Evolutionary conservation across 805 yeast species (phyloP).

Genomic region (Kodamaea laetipori): DNA sequence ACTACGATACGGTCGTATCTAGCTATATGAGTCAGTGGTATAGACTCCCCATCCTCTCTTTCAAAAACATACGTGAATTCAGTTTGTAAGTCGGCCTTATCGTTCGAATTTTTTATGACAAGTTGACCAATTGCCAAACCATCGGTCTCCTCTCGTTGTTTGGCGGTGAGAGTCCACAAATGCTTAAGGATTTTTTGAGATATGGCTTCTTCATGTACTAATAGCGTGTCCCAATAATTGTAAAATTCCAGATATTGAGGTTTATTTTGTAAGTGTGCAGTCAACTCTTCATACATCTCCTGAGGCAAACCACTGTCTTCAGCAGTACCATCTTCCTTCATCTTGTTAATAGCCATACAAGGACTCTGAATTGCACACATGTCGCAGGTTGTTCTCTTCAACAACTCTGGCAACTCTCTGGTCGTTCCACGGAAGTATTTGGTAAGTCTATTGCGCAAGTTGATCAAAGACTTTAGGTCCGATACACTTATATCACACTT

Average conservation of each 20-base stretch:
- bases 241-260: slow-evolving; percentile 55
- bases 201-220: slow-evolving; percentile 73
- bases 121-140: slow-evolving; percentile 63
- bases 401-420: slow-evolving; percentile 55
- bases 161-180: slow-evolving; percentile 64
- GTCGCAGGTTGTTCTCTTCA: slow-evolving; percentile 58
- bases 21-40: slow-evolving; percentile 46
- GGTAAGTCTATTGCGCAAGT: slow-evolving; percentile 72
- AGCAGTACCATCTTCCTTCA: slow-evolving; percentile 59
- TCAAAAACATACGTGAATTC: slow-evolving; percentile 52
- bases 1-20: slow-evolving; percentile 66
- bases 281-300: slow-evolving; percentile 49
- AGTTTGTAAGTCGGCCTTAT: slow-evolving; percentile 24
- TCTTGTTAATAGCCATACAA: slow-evolving; percentile 67
- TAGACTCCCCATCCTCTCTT: slow-evolving; percentile 29
- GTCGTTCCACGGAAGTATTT: slow-evolving; percentile 53
- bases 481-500: slow-evolving; percentile 52
- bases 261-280: slow-evolving; percentile 50
- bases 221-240: slow-evolving; percentile 69
- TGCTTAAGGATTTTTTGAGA: slow-evolving; percentile 55
- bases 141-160: slow-evolving; percentile 57
- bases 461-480: slow-evolving; percentile 69
- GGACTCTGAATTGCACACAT: slow-evolving; percentile 55
- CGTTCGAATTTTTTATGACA: slow-evolving; percentile 35
- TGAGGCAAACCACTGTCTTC: slow-evolving; percentile 54